A percentile compares a stretch with the other conserved stretches of the same genome.
phyloP scores from a whole-genome alignment of 202 grass and related monocot genomes.

The Zizania palustris region DNA sequence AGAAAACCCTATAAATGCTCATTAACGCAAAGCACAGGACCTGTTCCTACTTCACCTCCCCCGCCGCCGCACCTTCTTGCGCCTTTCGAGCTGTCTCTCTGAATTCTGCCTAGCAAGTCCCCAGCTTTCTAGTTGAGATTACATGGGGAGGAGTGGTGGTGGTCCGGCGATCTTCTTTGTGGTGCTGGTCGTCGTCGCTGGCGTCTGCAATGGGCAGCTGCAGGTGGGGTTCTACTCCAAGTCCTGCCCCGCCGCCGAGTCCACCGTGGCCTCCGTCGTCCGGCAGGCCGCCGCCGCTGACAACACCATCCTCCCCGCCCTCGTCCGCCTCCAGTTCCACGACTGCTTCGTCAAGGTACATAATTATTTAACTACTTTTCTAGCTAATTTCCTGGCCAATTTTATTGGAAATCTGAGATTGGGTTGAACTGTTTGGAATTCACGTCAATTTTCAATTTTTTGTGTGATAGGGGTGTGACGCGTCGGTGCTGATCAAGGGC shows the following conservation, averaged over 20 bases:
- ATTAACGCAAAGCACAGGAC: conserved; percentile 31
- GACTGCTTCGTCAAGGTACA: conserved; percentile 84
- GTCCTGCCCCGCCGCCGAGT: conserved; percentile 76
- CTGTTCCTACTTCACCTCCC: neutral
- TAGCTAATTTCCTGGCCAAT: neutral
- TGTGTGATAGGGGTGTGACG: conserved; percentile 65
- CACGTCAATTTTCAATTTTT: no score
- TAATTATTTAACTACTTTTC: no score
- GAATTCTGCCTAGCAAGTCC: neutral
- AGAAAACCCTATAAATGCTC: conserved; percentile 46
- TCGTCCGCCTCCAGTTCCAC: conserved; percentile 88
- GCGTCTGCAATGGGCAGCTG: conserved; percentile 46
- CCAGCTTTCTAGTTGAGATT: neutral
- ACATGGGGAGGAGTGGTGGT: conserved; percentile 15
- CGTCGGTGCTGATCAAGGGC: conserved; percentile 69
- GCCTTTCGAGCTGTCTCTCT: neutral
- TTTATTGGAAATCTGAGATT: no score
- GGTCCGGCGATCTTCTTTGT: neutral
- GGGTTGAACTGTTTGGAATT: no score
- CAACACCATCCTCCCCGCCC: conserved; percentile 69
- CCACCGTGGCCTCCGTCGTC: conserved; percentile 66
- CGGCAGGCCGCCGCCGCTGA: conserved; percentile 45
- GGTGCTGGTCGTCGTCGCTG: neutral
- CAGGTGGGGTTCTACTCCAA: conserved; percentile 79
- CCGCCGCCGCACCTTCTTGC: neutral